phyloP scores from a whole-genome alignment of 2,329 filamentous ascomycete genomes.

The Phyllosticta citrichinensis region DNA sequence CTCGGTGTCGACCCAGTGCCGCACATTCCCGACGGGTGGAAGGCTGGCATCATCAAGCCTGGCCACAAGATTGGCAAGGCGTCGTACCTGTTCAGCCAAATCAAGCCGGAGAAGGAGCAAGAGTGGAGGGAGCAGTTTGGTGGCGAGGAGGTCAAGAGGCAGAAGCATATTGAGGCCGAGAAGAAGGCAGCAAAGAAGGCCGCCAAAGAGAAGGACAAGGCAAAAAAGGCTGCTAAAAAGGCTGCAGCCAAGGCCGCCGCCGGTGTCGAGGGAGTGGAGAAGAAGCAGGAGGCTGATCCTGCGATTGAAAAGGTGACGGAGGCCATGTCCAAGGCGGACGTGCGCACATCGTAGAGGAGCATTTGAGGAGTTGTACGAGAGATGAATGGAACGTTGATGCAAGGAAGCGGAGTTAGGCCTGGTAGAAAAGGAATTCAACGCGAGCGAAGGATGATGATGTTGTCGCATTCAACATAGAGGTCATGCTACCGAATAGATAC shows the following conservation, averaged over 20 bases:
- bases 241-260: slow-evolving; percentile 13
- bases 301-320: slow-evolving; percentile 11
- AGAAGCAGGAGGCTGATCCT: slow-evolving; percentile 11
- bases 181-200: slow-evolving; percentile 48
- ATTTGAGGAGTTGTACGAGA: not conserved
- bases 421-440: slow-evolving; percentile 1
- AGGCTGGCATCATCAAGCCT: slow-evolving; percentile 35
- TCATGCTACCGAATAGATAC: too few relatives aligned
- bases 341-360: slow-evolving; percentile 8
- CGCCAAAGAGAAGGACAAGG: slow-evolving; percentile 49
- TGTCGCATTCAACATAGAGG: slow-evolving; percentile 6
- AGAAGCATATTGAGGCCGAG: slow-evolving; percentile 49
- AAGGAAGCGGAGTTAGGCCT: not conserved
- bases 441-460: not conserved
- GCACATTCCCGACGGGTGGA: slow-evolving; percentile 46
- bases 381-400: not conserved
- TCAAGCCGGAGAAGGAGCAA: slow-evolving; percentile 69
- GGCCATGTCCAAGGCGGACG: slow-evolving; percentile 9
- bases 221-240: slow-evolving; percentile 51
- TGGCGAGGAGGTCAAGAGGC: slow-evolving; percentile 54
- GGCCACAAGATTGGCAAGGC: slow-evolving; percentile 76
- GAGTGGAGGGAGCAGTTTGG: slow-evolving; percentile 74
- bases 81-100: slow-evolving; percentile 70
- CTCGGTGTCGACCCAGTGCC: slow-evolving; percentile 48
- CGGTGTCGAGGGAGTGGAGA: slow-evolving; percentile 28